Evolutionary conservation across 164 flowering plant genomes (phyloP).

Genomic region (Echeveria elegans): DNA sequence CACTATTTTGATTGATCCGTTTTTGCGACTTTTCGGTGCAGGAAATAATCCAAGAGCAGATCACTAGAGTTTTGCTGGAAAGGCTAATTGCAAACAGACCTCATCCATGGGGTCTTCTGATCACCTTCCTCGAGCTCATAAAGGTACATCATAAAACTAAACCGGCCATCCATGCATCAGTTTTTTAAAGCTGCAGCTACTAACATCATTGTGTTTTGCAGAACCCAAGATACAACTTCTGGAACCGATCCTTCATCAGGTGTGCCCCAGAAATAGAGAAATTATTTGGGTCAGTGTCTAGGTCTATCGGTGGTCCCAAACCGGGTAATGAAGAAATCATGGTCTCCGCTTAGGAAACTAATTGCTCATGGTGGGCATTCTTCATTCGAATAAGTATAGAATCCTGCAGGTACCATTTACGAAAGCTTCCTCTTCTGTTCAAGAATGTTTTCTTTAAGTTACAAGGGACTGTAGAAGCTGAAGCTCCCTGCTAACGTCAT

Average conservation of each 20-base stretch:
- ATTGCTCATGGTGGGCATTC: no score
- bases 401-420: no score
- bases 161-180: background rate
- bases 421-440: no score
- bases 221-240: constrained; percentile 92
- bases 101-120: constrained; percentile 98
- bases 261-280: constrained; percentile 93
- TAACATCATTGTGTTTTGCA: constrained; percentile 15
- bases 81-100: constrained; percentile 85
- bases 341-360: constrained; percentile 54
- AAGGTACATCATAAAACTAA: constrained; percentile 37
- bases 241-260: constrained; percentile 82
- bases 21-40: constrained; percentile 18
- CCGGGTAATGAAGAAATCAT: constrained; percentile 70
- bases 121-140: constrained; percentile 93
- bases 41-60: constrained; percentile 97
- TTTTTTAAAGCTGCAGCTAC: background rate
- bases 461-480: no score
- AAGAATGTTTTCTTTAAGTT: no score
- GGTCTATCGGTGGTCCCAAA: constrained; percentile 88
- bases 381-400: no score
- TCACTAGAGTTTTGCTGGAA: constrained; percentile 87
- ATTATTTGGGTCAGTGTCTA: constrained; percentile 82
- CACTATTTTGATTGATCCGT: background rate
- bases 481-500: no score